A percentile compares a stretch with the other conserved stretches of the same genome.
phyloP scores from a whole-genome alignment of 805 yeast species.

The Myxozyma nipponensis region DNA sequence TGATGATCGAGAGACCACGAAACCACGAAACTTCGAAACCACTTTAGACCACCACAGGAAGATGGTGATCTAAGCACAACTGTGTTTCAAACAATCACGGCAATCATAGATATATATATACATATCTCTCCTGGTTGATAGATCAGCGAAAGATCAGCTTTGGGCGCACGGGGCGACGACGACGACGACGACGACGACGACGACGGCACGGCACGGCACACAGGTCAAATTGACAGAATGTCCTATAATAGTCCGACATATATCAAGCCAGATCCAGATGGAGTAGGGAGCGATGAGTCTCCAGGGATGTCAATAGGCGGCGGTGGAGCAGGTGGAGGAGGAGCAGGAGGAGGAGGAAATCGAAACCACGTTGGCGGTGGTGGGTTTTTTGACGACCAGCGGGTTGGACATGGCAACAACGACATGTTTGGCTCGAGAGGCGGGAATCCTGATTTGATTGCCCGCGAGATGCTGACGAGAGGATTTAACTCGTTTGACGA shows the following conservation, averaged over 20 bases:
- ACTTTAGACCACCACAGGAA: too few species aligned
- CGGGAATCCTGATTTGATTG: slow-evolving; percentile 11
- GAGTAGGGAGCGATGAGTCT: background rate
- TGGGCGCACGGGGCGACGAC: background rate
- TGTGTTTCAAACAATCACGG: background rate
- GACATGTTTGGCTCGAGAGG: too few species aligned
- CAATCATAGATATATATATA: background rate
- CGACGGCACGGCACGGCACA: background rate
- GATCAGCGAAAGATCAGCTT: too few species aligned
- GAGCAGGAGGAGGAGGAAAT: background rate
- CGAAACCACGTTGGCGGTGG: too few species aligned
- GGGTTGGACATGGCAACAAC: too few species aligned
- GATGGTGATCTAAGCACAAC: too few species aligned
- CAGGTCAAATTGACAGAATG: slow-evolving; percentile 10
- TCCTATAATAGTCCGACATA: slow-evolving; percentile 24
- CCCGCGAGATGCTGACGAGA: slow-evolving; percentile 19
- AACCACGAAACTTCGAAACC: too few species aligned
- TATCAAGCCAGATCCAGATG: slow-evolving; percentile 28
- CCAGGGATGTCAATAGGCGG: background rate
- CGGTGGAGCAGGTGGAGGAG: background rate
- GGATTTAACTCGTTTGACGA: slow-evolving; percentile 24
- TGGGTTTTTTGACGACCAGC: background rate
- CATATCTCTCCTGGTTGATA: background rate
- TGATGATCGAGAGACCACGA: too few species aligned
- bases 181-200: too few species aligned